Base-by-base conservation (phyloP, 768 basidiomycete genomes). In the Aureoboletus auriporus region DNA sequence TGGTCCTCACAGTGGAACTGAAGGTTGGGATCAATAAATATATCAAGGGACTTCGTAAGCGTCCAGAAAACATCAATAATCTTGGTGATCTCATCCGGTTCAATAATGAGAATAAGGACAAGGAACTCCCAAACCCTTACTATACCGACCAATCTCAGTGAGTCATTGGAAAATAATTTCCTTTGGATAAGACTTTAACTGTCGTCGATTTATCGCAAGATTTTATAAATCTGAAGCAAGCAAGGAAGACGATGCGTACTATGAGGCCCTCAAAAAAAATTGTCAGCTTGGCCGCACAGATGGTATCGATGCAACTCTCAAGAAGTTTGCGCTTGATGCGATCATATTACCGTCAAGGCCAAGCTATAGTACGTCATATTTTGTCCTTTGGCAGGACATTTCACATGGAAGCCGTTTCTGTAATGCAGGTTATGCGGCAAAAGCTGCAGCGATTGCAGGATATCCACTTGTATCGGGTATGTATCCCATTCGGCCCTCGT, bases 51-150 rank as follows among this genome's bases (percentile, higher is more conserved):
- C 66, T 85, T 12, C 51, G 76, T 10, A 59, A 75, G 35, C 79
- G 80, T 35, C 83, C 83, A 0, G 72, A 79, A 1, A 79, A 79
- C 5, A 76, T 84, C 20, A 70, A 73, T 30, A 75, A 59, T 30
- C 71, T 85, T 1, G 78, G 75, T 3, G 79, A 83, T 49, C 52
- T 85, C 47, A 83, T 85, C 36, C 62, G 60, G 16, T 84, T 83
- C 63, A 74, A 86, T 54, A 65, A 72, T 23, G 71, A 71, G 11
- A 72, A 86, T 50, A 70, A 76, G 8, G 65, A 69, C 5, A 68
- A 78, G 27, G 84, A 85, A 57, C 64, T 69, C 12, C 59, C 63
- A 9, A 55, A 61, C 16, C 66, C 70, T 8, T 68, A 62, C 51
- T 60, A 70, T 45, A 62, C 59, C 0, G 62, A 65, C 41, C 73